Evolutionary conservation across 306 rosid species (phyloP), one percentile per base, ranked within the genome.

Genomic region (Cicer yamashitae): DNA sequence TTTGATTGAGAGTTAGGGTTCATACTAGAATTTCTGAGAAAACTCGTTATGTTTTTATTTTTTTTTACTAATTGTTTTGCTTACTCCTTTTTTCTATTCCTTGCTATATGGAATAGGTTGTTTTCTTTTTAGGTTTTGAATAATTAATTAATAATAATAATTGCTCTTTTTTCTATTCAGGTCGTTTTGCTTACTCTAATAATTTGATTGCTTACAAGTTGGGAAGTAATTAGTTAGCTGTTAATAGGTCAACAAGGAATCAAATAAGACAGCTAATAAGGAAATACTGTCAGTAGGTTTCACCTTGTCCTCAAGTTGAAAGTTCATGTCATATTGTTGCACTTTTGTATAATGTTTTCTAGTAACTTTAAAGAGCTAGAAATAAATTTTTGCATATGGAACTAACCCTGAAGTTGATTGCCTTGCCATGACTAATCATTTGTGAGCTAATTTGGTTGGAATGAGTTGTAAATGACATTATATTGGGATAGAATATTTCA

Each of bases 201-300:
- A n/a, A n/a, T n/a, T n/a, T n/a, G n/a, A n/a, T n/a, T 20, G 54
- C 72, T 10, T 20, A 8, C 30, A 64, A 18, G 45, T 40, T 63
- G 54, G 72, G 41, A 75, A 75, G 64, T 50, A 50, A 51, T 51
- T 51, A 52, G 38, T 48, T 41, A 62, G 41, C 63, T 37, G 44
- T 25, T 39, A 51, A 46, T 48, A 37, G 12, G 44, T 12, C 51
- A 52, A 62, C 3, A 11, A 41, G 46, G 45, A 65, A 76, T 14
- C 45, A 53, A 52, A 15, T 61, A 48, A 14, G 60, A 48, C 40
- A 48, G 22, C 9, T 37, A 60, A 63, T 37, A 4, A 48, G 52
- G 71, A 47, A 15, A 30, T 47, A 14, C 46, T 60, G 48, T 60
- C 59, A 60, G 39, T 25, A 74, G 40, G 25, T 62, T 61, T 62